phyloP scores from a whole-genome alignment of 306 rosid genomes.

The Castanea crenata region DNA sequence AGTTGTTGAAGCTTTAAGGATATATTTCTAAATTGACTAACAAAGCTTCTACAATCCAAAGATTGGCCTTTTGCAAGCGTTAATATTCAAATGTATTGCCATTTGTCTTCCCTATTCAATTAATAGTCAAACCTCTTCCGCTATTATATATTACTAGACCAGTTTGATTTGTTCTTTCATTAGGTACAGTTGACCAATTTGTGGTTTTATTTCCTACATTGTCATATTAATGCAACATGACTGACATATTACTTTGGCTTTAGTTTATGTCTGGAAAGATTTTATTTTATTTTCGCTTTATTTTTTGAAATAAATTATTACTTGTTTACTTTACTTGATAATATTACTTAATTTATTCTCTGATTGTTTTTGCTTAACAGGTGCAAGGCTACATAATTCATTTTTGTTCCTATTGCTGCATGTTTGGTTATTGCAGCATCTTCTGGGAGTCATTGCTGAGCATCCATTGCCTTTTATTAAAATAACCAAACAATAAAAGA shows the following conservation, averaged over 20 bases:
- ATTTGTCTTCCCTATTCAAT: too few relatives aligned
- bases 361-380: constrained; percentile 7
- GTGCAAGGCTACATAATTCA: constrained; percentile 9
- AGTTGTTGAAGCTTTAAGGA: too few relatives aligned
- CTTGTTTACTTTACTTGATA: neutral
- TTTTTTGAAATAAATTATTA: neutral
- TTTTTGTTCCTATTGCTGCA: neutral
- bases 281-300: neutral
- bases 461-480: constrained; percentile 12
- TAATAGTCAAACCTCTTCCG: too few relatives aligned
- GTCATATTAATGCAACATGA: too few relatives aligned
- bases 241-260: too few relatives aligned
- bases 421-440: constrained; percentile 8
- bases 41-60: too few relatives aligned
- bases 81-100: too few relatives aligned
- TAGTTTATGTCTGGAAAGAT: too few relatives aligned
- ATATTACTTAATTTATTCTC: constrained; percentile 4
- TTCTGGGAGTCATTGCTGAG: constrained; percentile 11
- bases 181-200: constrained; percentile 38
- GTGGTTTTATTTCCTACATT: neutral
- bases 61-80: too few relatives aligned
- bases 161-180: constrained; percentile 28
- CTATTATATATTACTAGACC: neutral
- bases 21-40: too few relatives aligned
- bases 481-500: constrained; percentile 20